Conservation (phyloP, 331 rosid genomes). For the Rhamnella rubrinervis region DNA sequence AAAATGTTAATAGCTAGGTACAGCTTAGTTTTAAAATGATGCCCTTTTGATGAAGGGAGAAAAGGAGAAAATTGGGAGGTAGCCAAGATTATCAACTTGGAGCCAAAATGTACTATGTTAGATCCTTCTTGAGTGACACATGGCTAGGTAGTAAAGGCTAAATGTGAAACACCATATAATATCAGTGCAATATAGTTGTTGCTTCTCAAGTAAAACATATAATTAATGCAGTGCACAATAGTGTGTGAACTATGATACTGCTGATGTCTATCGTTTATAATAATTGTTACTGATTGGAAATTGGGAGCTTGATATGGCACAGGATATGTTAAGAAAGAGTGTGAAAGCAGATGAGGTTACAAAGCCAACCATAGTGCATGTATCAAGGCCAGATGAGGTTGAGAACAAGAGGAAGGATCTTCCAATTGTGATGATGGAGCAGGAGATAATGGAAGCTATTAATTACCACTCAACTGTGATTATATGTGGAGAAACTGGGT, state of each 20-base stretch:
- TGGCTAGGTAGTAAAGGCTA: neutral
- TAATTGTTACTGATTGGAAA: constrained; percentile 8
- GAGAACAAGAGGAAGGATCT: constrained; percentile 79
- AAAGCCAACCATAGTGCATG: constrained; percentile 74
- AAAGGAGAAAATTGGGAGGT: too few species aligned
- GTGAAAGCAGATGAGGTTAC: constrained; percentile 29
- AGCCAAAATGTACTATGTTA: too few species aligned
- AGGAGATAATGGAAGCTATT: constrained; percentile 96
- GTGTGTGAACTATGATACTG: neutral
- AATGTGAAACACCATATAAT: neutral
- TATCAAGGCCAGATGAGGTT: constrained; percentile 69
- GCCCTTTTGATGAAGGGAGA: too few species aligned
- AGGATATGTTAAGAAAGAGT: constrained; percentile 43
- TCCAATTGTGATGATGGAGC: constrained; percentile 97
- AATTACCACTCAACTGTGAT: constrained; percentile 66
- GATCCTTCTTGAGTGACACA: too few species aligned
- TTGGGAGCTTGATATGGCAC: constrained; percentile 33
- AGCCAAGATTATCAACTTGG: too few species aligned
- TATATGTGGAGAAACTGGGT: constrained; percentile 97
- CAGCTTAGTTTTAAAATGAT: too few species aligned
- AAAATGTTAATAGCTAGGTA: too few species aligned
- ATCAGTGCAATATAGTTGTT: neutral
- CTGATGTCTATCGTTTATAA: constrained; percentile 11
- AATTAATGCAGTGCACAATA: neutral
- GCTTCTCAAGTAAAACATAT: neutral